Base-by-base conservation (phyloP, 345 rosid genomes). In the Conringia planisiliqua region DNA sequence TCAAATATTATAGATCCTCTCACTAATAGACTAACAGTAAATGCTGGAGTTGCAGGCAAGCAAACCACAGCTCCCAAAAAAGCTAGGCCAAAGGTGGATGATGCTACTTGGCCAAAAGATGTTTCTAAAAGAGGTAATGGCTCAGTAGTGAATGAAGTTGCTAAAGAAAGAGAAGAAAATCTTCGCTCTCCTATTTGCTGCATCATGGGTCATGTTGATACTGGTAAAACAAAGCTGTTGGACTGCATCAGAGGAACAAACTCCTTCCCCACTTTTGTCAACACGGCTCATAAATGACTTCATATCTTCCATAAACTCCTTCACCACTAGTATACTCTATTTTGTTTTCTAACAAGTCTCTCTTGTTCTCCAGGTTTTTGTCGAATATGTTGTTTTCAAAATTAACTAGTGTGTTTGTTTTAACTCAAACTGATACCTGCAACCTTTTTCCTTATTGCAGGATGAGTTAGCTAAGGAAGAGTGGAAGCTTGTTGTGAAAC, bases 141-240 rank as follows among this genome's bases (percentile, higher is more conserved):
- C 24, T 74, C 57, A 79, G 29, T 18, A 82, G 71, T 64, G 67
- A 73, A 66, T 50, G 12, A 47, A 47, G 52, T 47, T 47, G 24
- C 81, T 72, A 73, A 81, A 70, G 76, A 81, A 77, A 82, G 67
- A 26, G 90, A 79, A 70, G 87, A 82, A 66, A 71, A 81, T 72
- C 96, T 94, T 30, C 92, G 98, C 1, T 91, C 97, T 52, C 96
- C 96, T 30, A 94, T 94, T 76, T 94, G 98, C 78, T 94, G 97
- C 82, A 91, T 91, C 63, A 90, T 91, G 97, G 98, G 98, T 36
- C 98, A 95, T 72, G 99, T 95, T 35, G 99, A 95, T 81, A 87
- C 97, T 70, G 99, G 99, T 51, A 95, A 95, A 83, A 94, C 98
- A 22, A 94, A 91, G 86, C 85, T 94, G 44, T 79, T 94, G 79